phyloP scores from a whole-genome alignment of 768 basidiomycete species.

The Sarcodon aspratus region DNA sequence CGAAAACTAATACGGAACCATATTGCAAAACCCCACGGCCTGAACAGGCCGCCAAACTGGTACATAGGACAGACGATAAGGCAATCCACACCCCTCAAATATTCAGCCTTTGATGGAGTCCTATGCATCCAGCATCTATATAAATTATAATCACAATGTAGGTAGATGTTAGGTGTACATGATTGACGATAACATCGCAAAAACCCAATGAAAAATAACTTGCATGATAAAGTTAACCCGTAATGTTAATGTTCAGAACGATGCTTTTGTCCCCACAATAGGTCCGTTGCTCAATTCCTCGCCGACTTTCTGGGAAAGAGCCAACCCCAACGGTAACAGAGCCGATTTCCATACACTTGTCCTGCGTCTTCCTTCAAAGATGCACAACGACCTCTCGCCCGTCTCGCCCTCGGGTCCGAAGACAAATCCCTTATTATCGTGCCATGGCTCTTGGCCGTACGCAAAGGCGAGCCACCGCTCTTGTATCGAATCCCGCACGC shows the following conservation, averaged over 20 bases:
- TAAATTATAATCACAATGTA: too few relatives aligned
- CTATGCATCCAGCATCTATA: too few relatives aligned
- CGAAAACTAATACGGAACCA: too few relatives aligned
- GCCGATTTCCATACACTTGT: constrained; percentile 50
- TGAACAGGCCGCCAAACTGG: too few relatives aligned
- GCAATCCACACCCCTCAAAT: too few relatives aligned
- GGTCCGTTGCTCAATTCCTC: constrained; percentile 67
- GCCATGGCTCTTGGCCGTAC: constrained; percentile 64
- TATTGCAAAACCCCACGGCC: too few relatives aligned
- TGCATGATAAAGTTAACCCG: too few relatives aligned
- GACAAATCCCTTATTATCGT: constrained; percentile 57
- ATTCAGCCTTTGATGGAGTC: too few relatives aligned
- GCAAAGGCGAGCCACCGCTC: constrained; percentile 69
- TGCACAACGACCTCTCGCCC: constrained; percentile 52
- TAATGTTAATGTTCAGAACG: not conserved
- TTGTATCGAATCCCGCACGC: constrained; percentile 63
- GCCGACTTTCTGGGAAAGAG: constrained; percentile 62
- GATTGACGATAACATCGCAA: too few relatives aligned
- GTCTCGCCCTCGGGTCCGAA: constrained; percentile 79
- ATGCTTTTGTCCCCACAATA: constrained; percentile 10
- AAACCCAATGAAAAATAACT: too few relatives aligned
- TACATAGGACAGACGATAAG: too few relatives aligned
- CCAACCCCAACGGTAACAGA: constrained; percentile 55
- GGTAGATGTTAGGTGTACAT: too few relatives aligned
- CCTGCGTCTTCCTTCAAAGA: constrained; percentile 58